Conservation (phyloP, 495 filamentous ascomycete genomes). For the Penicillium simplicissimum region DNA sequence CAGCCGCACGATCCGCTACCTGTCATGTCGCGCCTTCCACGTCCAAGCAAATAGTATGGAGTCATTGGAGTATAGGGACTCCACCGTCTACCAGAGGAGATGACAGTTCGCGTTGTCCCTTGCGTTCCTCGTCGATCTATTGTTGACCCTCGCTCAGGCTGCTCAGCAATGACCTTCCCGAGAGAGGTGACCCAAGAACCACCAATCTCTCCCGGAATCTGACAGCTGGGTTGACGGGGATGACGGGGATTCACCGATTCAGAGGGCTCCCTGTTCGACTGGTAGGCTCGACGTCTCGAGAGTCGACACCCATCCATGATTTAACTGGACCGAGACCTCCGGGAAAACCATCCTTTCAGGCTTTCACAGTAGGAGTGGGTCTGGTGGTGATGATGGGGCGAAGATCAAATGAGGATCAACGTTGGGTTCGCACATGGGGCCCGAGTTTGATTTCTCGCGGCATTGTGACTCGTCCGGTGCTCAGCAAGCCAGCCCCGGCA, state of each 20-base stretch:
- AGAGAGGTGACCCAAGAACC: neutral
- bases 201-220: neutral
- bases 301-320: too few relatives aligned
- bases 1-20: constrained; percentile 16
- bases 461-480: neutral
- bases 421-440: constrained; percentile 7
- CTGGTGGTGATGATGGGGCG: constrained; percentile 3
- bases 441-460: neutral
- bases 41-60: neutral
- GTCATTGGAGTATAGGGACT: neutral
- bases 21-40: constrained; percentile 14
- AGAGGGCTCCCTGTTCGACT: neutral
- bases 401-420: constrained; percentile 18
- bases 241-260: neutral
- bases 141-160: neutral
- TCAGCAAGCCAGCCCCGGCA: neutral
- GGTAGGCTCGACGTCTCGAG: too few relatives aligned
- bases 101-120: constrained; percentile 2
- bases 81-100: neutral
- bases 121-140: constrained; percentile 8
- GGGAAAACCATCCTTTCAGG: neutral
- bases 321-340: neutral
- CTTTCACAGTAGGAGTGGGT: neutral
- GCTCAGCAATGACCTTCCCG: neutral
- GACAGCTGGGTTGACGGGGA: neutral